These are phyloP conservation scores for Arabis alpina DNA, from an alignment of 345 rosid species.

Conservation along the genomic window DNA sequence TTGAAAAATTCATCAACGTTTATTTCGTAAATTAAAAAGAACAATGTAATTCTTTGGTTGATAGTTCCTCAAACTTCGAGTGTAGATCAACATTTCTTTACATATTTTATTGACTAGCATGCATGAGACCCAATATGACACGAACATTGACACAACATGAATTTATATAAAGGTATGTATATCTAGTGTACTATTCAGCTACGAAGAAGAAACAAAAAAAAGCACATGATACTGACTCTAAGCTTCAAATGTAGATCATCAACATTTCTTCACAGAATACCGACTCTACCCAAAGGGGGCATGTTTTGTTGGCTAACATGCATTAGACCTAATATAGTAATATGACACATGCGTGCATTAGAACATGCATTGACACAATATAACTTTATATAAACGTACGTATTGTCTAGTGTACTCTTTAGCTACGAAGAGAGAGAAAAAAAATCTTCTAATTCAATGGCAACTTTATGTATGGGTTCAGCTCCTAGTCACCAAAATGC, in stretches of 20 bases:
- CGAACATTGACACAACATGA: too few relatives aligned
- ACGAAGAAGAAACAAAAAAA: too few relatives aligned
- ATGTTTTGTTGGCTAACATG: background rate
- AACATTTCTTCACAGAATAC: background rate
- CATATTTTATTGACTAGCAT: too few relatives aligned
- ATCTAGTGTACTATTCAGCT: too few relatives aligned
- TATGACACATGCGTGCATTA: too few relatives aligned
- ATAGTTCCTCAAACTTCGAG: background rate
- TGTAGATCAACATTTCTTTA: too few relatives aligned
- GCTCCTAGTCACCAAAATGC: background rate
- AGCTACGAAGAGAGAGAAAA: background rate
- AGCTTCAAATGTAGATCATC: background rate
- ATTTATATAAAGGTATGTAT: too few relatives aligned
- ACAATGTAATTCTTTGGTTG: too few relatives aligned
- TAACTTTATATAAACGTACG: background rate
- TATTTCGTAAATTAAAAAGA: too few relatives aligned
- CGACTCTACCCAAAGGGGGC: background rate
- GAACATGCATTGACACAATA: background rate
- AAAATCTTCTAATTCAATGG: background rate
- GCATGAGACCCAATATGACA: too few relatives aligned
- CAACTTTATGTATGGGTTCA: background rate
- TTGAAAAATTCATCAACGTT: too few relatives aligned
- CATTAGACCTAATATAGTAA: too few relatives aligned
- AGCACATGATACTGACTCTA: background rate
- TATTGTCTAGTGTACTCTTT: background rate